Percentiles rank a stretch among this genome's conserved stretches.
Evolutionary conservation across 192 early-diverging fungal genomes (phyloP).

Genomic region (Entomortierella beljakovae): DNA sequence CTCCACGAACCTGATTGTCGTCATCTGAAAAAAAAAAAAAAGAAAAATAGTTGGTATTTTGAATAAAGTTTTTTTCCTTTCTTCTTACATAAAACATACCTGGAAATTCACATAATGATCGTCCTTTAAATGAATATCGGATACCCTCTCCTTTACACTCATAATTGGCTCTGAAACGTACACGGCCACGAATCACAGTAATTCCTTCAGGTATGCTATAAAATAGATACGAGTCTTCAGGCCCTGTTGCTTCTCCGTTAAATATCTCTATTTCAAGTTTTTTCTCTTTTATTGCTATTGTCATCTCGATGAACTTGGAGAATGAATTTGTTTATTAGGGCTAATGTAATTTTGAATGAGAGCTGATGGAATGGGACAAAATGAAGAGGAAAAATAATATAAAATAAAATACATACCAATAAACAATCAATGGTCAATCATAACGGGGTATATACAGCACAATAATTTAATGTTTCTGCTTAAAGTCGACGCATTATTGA

Average conservation of each 20-base stretch:
- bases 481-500: no score
- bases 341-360: no score
- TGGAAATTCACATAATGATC: neutral
- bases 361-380: no score
- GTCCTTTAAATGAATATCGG: slow-evolving; percentile 4
- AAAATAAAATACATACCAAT: no score
- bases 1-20: neutral
- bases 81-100: neutral
- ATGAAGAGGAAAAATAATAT: no score
- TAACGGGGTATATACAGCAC: no score
- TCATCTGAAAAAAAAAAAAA: slow-evolving; percentile 2
- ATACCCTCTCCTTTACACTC: slow-evolving; percentile 18
- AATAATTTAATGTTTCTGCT: no score
- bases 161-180: slow-evolving; percentile 21
- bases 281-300: slow-evolving; percentile 1
- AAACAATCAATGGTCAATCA: no score
- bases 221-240: slow-evolving; percentile 5
- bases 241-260: slow-evolving; percentile 5
- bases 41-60: no score
- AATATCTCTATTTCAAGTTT: neutral
- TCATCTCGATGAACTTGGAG: neutral
- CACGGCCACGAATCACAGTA: slow-evolving; percentile 8
- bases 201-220: slow-evolving; percentile 5
- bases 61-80: neutral
- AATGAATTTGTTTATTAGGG: no score